Evolutionary conservation across 129 eudicot genomes (phyloP), one percentile per base, ranked within the genome.

Genomic region (Helianthus tuberosus): DNA sequence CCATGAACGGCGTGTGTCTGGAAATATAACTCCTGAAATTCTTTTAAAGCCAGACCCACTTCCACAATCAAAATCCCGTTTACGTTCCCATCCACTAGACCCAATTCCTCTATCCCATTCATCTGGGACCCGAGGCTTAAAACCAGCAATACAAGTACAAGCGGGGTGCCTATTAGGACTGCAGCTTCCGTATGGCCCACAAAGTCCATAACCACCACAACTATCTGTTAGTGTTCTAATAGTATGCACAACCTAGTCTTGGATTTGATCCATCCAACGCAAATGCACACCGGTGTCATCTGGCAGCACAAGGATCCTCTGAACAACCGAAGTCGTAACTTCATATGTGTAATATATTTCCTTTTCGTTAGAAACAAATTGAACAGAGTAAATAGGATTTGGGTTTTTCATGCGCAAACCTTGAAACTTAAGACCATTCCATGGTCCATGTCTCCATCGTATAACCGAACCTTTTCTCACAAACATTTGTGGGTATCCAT

Each of bases 51-150:
- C 85, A 8, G 84, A 82, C 63, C 76, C 85, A 27, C 14, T 67
- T 25, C 63, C 16, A 53, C 86, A 89, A 55, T 61, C 69, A 50
- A 86, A 64, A 0, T 73, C 74, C 14, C 4, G 46, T 16, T 50
- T 75, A n/a, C 86, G 47, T 9, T 27, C 71, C 75, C 96, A 89
- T 5, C 96, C 92, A 51, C 70, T 53, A 8, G 84, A 77, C 85
- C 89, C 87, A 66, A 84, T 80, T 16, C 66, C 66, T 11, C 27
- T 43, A 4, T 46, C 73, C 92, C 89, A 89, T 17, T 58, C 80
- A 11, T 65, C 72, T 10, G 64, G 77, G 75, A 57, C 54, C 51
- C 59, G 83, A 0, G 96, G 96, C 16, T 17, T 70, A 71, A 82
- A 89, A 23, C 81, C 82, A 4, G 15, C 66, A 50, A 89, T 59